Conservation (phyloP, 2,329 filamentous ascomycete species). For the Clonostachys chloroleuca region DNA sequence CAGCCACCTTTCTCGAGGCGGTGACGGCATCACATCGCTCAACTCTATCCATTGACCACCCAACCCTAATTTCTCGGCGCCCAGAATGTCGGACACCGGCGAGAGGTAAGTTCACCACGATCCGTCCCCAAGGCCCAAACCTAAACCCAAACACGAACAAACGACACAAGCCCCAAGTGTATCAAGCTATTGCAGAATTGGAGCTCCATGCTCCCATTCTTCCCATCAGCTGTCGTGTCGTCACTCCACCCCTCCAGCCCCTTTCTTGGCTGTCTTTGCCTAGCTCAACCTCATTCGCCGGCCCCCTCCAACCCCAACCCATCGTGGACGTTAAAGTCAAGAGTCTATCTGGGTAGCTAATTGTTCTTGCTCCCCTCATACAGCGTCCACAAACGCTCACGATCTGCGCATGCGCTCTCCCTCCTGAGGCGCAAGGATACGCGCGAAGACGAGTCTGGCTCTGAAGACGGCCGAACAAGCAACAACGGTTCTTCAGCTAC, state of each 20-base stretch:
- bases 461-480: constrained; percentile 38
- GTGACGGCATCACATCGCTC: too few relatives aligned
- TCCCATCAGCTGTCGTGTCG: constrained; percentile 1
- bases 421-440: constrained; percentile 50
- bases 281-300: not conserved
- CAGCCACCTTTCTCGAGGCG: not conserved
- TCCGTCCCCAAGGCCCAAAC: too few relatives aligned
- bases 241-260: not conserved
- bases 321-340: too few relatives aligned
- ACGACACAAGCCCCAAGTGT: too few relatives aligned
- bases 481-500: constrained; percentile 12
- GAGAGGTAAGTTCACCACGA: constrained; percentile 20
- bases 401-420: constrained; percentile 45
- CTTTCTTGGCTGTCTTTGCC: constrained; percentile 1
- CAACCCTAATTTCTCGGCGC: not conserved
- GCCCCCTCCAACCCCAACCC: too few relatives aligned
- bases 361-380: not conserved
- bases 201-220: constrained; percentile 4
- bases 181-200: not conserved
- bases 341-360: too few relatives aligned
- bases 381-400: constrained; percentile 48
- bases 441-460: constrained; percentile 51
- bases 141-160: too few relatives aligned
- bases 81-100: constrained; percentile 25
- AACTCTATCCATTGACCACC: too few relatives aligned